Conservation (phyloP, 345 rosid species). For the Angophora floribunda region DNA sequence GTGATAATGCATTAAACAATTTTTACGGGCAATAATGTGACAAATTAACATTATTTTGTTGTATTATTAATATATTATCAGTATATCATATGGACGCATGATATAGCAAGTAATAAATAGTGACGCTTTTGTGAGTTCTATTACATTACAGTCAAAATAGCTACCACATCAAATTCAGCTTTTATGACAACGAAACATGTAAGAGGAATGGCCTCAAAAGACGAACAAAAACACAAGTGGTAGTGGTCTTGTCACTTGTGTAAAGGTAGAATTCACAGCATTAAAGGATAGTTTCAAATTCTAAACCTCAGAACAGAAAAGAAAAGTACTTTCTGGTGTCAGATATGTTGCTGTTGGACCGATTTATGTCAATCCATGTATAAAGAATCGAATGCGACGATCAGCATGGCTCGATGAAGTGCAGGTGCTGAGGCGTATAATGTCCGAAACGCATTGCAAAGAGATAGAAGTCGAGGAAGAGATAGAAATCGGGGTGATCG, state of each 20-base stretch:
- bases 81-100: not conserved
- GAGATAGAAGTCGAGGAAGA: not conserved
- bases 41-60: not conserved
- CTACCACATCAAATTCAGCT: not conserved
- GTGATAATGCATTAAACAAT: not conserved
- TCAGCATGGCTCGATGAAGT: not conserved
- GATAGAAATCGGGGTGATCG: constrained; percentile 25
- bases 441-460: not conserved
- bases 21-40: not conserved
- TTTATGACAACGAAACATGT: not conserved
- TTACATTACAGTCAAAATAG: not conserved
- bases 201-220: not conserved
- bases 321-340: not conserved
- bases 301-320: not conserved
- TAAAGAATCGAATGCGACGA: not conserved
- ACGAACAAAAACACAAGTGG: not conserved
- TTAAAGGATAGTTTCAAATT: not conserved
- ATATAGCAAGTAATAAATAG: not conserved
- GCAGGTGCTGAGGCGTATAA: not conserved
- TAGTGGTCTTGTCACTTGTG: not conserved
- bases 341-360: not conserved
- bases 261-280: rapidly evolving
- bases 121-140: not conserved
- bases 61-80: not conserved
- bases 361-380: not conserved